A percentile compares a stretch with the other conserved stretches of the same genome.
Conservation (phyloP, 331 rosid genomes). For the Acacia pycnantha region DNA sequence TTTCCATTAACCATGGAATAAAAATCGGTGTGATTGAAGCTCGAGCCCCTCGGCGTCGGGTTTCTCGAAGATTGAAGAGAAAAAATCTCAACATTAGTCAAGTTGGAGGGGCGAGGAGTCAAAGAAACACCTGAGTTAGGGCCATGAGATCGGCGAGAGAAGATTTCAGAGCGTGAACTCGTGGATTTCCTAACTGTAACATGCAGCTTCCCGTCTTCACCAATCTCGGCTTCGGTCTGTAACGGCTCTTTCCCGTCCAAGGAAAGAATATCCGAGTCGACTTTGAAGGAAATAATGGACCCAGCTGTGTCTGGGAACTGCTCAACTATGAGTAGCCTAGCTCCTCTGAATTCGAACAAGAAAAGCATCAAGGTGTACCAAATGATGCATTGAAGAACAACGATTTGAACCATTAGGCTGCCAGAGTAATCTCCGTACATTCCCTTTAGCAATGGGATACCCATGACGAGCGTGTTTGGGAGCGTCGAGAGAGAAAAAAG, state of each 20-base stretch:
- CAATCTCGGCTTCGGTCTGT: conserved; percentile 15
- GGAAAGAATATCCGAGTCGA: conserved; percentile 22
- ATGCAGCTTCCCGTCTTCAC: conserved; percentile 34
- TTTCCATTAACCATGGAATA: conserved; percentile 69
- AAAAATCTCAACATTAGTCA: conserved; percentile 88
- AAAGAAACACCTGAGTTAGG: conserved; percentile 63
- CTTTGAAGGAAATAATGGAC: conserved; percentile 14
- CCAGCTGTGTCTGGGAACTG: conserved; percentile 16
- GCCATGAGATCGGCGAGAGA: conserved; percentile 68
- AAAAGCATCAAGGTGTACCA: conserved; percentile 17
- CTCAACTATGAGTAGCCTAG: conserved; percentile 19
- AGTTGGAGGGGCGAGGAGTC: conserved; percentile 80
- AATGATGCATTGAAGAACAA: conserved; percentile 19
- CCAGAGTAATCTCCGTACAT: conserved; percentile 41
- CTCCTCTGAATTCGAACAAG: conserved; percentile 16
- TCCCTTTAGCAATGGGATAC: conserved; percentile 39
- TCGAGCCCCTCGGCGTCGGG: conserved; percentile 91
- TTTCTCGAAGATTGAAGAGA: conserved; percentile 79
- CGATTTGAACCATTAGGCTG: conserved; percentile 29
- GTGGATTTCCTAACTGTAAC: conserved; percentile 73
- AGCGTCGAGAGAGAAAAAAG: conserved; percentile 37
- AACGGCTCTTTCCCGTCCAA: conserved; percentile 18
- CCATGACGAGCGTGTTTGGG: conserved; percentile 41
- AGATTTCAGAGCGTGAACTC: conserved; percentile 71
- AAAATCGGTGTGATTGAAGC: conserved; percentile 83